Evolutionary conservation across 1,139 yeast genomes (phyloP).

Genomic region (Geotrichum reessii): DNA sequence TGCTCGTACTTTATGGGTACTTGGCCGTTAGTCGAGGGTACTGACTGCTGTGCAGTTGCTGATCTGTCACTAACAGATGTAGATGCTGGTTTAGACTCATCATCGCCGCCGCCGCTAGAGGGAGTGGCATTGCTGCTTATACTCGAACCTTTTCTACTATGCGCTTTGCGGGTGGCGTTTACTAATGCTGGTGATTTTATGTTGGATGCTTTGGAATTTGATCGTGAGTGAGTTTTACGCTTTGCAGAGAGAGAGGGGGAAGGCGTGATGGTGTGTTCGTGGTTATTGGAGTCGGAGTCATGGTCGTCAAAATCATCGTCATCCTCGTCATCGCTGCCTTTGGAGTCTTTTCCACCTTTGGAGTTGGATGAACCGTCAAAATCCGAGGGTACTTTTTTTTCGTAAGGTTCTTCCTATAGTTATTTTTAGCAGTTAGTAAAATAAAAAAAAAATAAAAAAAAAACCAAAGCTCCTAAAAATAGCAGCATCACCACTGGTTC

Average conservation of each 20-base stretch:
- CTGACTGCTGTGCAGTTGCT: background rate
- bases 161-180: slow-evolving; percentile 13
- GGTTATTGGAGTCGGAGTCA: slow-evolving; percentile 4
- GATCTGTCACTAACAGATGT: background rate
- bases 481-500: background rate
- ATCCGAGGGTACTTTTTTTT: slow-evolving; percentile 30
- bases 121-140: background rate
- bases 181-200: slow-evolving; percentile 18
- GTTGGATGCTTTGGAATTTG: slow-evolving; percentile 6
- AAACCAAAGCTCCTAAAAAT: slow-evolving; percentile 4
- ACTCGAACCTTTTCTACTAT: background rate
- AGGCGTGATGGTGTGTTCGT: slow-evolving; percentile 3
- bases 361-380: slow-evolving; percentile 23
- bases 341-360: slow-evolving; percentile 17
- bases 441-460: background rate
- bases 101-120: background rate
- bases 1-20: background rate
- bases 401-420: slow-evolving; percentile 31
- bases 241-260: slow-evolving; percentile 7
- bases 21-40: background rate
- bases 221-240: background rate
- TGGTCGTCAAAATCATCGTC: slow-evolving; percentile 21
- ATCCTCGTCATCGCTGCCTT: slow-evolving; percentile 24
- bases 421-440: slow-evolving; percentile 14
- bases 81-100: background rate